phyloP scores from a whole-genome alignment of 2,329 filamentous ascomycete genomes.

The Tolypocladium tropicale region DNA sequence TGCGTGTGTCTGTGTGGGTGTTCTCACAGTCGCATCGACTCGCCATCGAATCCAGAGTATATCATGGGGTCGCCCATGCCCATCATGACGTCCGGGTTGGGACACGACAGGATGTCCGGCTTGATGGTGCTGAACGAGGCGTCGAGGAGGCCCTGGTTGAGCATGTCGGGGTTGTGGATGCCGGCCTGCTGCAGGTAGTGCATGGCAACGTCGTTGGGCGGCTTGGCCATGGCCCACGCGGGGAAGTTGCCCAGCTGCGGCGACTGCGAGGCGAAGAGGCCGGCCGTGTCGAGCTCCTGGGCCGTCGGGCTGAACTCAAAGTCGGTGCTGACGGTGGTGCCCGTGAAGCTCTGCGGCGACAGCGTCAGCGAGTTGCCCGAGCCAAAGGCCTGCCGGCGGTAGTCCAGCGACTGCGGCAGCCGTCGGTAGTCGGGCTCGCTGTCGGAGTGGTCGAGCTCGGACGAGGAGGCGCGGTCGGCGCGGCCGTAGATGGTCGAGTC shows the following conservation, averaged over 20 bases:
- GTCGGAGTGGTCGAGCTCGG: constrained; percentile 45
- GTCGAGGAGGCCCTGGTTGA: constrained; percentile 40
- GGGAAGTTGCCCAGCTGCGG: constrained; percentile 22
- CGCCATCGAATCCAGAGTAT: constrained; percentile 40
- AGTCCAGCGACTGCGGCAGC: constrained; percentile 29
- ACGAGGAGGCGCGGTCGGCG: constrained; percentile 39
- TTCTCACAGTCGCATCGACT: constrained; percentile 28
- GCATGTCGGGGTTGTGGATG: constrained; percentile 32
- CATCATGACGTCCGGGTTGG: constrained; percentile 45
- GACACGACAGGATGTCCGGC: constrained; percentile 41
- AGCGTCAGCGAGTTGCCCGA: constrained; percentile 31
- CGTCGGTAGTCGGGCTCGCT: constrained; percentile 27
- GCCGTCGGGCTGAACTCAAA: constrained; percentile 25
- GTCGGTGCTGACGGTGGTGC: constrained; percentile 26
- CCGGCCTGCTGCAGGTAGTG: constrained; percentile 32
- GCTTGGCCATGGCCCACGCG: constrained; percentile 19
- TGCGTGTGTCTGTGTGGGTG: background rate
- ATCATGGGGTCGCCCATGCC: constrained; percentile 50
- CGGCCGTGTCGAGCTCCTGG: constrained; percentile 20
- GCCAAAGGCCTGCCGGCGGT: constrained; percentile 37
- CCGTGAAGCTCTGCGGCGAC: constrained; percentile 42
- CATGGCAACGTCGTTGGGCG: constrained; percentile 18
- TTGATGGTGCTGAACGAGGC: constrained; percentile 44
- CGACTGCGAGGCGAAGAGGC: constrained; percentile 24
- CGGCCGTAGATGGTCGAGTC: constrained; percentile 5